Evolutionary conservation across 257 asterid genomes (phyloP).

Genomic region (Fraxinus cuspidata): DNA sequence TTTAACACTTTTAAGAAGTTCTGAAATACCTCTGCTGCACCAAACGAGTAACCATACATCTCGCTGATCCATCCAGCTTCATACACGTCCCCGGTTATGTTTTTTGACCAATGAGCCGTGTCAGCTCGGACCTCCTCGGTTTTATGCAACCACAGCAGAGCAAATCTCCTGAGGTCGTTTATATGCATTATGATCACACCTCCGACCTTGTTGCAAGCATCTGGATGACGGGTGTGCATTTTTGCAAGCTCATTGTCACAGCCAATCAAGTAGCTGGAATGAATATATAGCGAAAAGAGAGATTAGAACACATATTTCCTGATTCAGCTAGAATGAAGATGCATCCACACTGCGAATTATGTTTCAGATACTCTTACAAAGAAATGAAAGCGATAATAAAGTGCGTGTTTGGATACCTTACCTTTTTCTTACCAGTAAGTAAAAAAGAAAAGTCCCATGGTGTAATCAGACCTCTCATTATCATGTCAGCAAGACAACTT

Average conservation of each 20-base stretch:
- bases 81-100: slow-evolving; percentile 85
- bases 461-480: too few species aligned
- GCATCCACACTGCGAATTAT: not conserved
- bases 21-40: slow-evolving; percentile 87
- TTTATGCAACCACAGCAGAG: slow-evolving; percentile 89
- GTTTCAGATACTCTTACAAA: not conserved
- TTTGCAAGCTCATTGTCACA: slow-evolving; percentile 92
- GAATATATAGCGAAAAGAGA: slow-evolving; percentile 13
- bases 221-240: slow-evolving; percentile 87
- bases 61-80: slow-evolving; percentile 99
- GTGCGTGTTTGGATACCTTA: not conserved
- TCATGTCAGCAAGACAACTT: not conserved
- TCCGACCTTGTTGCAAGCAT: slow-evolving; percentile 89
- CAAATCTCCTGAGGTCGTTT: slow-evolving; percentile 72
- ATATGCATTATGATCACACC: slow-evolving; percentile 94
- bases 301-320: not conserved
- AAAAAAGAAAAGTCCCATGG: too few species aligned
- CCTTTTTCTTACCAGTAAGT: not conserved
- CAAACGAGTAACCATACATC: slow-evolving; percentile 99
- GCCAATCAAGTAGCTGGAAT: slow-evolving; percentile 82
- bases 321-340: not conserved
- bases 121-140: slow-evolving; percentile 97
- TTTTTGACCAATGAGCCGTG: slow-evolving; percentile 78
- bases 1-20: not conserved
- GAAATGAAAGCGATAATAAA: not conserved